A percentile compares a stretch with the other conserved stretches of the same genome.
Conservation (phyloP, 2,329 filamentous ascomycete species). For the Emergomyces pasteurianus region DNA sequence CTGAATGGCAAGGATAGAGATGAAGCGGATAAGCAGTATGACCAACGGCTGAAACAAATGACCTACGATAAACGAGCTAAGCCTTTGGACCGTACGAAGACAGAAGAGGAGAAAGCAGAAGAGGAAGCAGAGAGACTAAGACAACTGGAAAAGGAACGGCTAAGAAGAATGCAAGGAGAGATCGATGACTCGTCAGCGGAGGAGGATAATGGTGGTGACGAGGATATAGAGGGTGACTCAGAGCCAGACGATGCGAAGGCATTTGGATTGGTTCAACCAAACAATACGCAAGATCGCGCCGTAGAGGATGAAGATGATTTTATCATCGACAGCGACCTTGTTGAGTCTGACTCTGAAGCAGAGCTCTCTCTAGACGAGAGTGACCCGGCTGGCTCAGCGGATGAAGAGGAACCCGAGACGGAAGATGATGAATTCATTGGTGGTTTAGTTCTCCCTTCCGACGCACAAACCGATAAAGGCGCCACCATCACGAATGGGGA, state of each 20-base stretch:
- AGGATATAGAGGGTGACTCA: conserved; percentile 35
- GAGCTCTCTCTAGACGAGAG: conserved; percentile 31
- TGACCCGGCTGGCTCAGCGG: conserved; percentile 22
- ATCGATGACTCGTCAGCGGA: conserved; percentile 46
- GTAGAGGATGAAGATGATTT: conserved; percentile 95
- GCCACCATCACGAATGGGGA: not conserved
- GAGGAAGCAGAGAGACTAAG: conserved; percentile 67
- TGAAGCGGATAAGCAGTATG: conserved; percentile 75
- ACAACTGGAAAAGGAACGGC: conserved; percentile 69
- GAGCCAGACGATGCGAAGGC: conserved; percentile 45
- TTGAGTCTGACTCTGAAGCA: conserved; percentile 62
- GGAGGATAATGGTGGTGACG: conserved; percentile 27
- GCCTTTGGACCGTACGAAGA: conserved; percentile 80
- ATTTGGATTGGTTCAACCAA: conserved; percentile 49
- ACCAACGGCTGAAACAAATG: conserved; percentile 68
- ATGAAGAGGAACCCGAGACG: conserved; percentile 46
- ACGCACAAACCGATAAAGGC: conserved; percentile 25
- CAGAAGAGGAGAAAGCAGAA: conserved; percentile 69
- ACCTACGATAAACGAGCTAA: conserved; percentile 73
- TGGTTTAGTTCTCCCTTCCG: conserved; percentile 43
- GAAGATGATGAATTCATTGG: conserved; percentile 62
- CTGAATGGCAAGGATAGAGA: conserved; percentile 50
- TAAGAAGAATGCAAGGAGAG: conserved; percentile 79
- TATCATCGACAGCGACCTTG: conserved; percentile 73
- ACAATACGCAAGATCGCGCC: conserved; percentile 40